Evolutionary conservation across 106 monocot genomes (phyloP), one percentile per base, ranked within the genome.

Genomic region (Allium sativum): DNA sequence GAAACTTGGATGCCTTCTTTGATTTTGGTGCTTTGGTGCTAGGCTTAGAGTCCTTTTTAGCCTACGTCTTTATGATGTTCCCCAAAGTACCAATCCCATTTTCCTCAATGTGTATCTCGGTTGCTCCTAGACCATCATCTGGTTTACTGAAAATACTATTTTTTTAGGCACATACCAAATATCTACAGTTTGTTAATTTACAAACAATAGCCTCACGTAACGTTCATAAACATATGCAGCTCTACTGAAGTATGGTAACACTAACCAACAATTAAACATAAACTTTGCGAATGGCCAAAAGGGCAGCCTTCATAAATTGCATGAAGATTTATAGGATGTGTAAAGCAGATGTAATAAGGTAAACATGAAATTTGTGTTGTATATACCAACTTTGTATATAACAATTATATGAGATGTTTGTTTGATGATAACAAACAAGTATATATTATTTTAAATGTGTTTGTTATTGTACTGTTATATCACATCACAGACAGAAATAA

Each of bases 161-260:
- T 56, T 82, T 79, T 2, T 68, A 31, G 82, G 82, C 4, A 76
- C 61, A 68, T 74, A 75, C 82, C 73, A 82, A 12, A 85, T 70
- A 68, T 86, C 80, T 7, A 85, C 69, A 3, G 72, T 77, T 65
- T 75, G 82, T 8, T 67, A 52, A 20, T 78, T 77, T 40, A 69
- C 51, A 64, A 68, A 68, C 3, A 73, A 9, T 14, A 72, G 68
- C 47, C 78, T 77, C 63, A 91, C 90, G 71, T 64, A 91, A 66
- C 80, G 72, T 53, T 91, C 66, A 40, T 91, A 91, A 67, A 86
- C 82, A 80, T 78, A 86, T n/a, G 90, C 80, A 72, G 82, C 90
- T 56, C 90, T 85, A 70, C 70, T 82, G 77, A 91, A 86, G 77
- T 91, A 83, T 21, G 82, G 90, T 40, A 91, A 76, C n/a, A 91